A percentile compares a stretch with the other conserved stretches of the same genome.
These are phyloP conservation scores for Nothopassalora personata DNA, from an alignment of 2,329 filamentous ascomycete genomes.

Conservation along the genomic window DNA sequence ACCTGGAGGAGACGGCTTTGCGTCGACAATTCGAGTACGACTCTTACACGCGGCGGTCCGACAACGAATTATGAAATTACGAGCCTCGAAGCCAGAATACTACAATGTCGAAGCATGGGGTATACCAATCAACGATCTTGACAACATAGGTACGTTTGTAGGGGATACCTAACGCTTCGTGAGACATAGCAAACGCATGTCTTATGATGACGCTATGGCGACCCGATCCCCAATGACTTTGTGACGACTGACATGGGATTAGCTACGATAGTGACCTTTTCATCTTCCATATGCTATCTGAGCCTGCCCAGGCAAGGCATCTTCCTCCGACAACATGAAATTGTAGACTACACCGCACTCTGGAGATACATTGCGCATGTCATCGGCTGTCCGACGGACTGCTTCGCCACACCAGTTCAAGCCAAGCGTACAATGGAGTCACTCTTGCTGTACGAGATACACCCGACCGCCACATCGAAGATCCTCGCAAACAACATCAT, in stretches of 20 bases:
- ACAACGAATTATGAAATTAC: constrained; percentile 57
- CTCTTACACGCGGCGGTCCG: constrained; percentile 65
- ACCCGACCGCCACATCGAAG: constrained; percentile 57
- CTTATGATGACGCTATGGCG: too few species aligned
- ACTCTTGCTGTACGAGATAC: constrained; percentile 60
- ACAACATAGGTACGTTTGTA: constrained; percentile 48
- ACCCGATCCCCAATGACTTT: too few species aligned
- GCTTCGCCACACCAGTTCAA: constrained; percentile 48
- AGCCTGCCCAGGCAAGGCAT: constrained; percentile 69
- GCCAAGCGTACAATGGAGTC: constrained; percentile 63
- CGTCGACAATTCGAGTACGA: constrained; percentile 61
- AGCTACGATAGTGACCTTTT: constrained; percentile 67
- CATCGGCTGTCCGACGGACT: constrained; percentile 55
- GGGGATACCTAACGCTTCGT: too few species aligned
- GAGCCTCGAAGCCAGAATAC: constrained; percentile 53
- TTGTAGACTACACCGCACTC: constrained; percentile 64
- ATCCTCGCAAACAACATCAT: constrained; percentile 72
- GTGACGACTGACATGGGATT: too few species aligned
- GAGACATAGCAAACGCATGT: too few species aligned
- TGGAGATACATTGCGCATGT: constrained; percentile 72
- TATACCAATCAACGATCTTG: constrained; percentile 69
- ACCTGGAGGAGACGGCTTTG: constrained; percentile 62
- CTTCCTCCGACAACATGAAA: constrained; percentile 57
- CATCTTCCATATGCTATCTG: constrained; percentile 61
- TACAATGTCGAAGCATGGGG: constrained; percentile 57